These are phyloP conservation scores for Puccinia triticina DNA, from an alignment of 1,284 basidiomycete genomes.

Conservation along the genomic window DNA sequence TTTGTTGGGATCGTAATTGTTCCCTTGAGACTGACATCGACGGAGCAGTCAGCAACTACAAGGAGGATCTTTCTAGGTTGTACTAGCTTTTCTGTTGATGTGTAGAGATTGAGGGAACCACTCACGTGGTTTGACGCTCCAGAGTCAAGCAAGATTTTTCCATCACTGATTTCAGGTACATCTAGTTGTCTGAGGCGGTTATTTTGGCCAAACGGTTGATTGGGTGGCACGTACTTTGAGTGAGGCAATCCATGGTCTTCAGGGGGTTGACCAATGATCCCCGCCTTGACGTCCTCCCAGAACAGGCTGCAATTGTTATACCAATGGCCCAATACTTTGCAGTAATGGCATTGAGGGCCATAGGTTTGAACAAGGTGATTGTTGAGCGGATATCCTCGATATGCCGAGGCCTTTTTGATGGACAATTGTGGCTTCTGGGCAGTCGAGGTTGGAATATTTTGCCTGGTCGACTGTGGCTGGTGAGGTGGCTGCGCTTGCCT, in stretches of 20 bases:
- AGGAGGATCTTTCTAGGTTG: neutral
- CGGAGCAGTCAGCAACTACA: slow-evolving; percentile 2
- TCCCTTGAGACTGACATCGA: neutral
- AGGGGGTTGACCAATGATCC: neutral
- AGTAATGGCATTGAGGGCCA: neutral
- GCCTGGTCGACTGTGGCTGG: no score
- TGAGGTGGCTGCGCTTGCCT: no score
- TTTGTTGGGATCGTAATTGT: neutral
- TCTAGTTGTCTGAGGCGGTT: neutral
- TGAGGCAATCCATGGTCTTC: neutral
- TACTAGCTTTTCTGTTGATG: neutral
- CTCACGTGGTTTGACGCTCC: slow-evolving; percentile 18
- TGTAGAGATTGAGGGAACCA: neutral
- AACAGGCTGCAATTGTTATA: slow-evolving; percentile 1
- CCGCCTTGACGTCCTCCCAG: neutral
- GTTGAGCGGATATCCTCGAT: neutral
- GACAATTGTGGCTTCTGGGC: neutral
- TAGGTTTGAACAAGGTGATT: neutral
- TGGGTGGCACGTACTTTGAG: neutral
- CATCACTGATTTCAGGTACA: neutral
- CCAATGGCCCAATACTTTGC: neutral
- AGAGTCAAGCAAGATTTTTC: neutral
- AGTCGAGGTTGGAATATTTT: no score
- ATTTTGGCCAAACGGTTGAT: neutral
- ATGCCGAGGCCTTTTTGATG: neutral